phyloP scores from a whole-genome alignment of 805 yeast species.

The Suhomyces pyralidae region DNA sequence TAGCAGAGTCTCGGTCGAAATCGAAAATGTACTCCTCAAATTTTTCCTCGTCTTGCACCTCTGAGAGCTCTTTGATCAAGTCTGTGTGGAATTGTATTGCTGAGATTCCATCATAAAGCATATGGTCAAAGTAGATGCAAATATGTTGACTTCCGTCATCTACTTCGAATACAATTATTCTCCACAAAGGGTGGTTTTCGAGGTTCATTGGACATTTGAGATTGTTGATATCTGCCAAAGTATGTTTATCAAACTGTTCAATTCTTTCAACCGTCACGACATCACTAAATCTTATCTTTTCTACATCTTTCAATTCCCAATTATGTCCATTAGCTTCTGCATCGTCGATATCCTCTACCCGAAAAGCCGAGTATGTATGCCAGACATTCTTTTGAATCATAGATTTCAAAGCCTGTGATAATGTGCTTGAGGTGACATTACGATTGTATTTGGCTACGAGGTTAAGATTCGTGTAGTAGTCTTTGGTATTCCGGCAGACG shows the following conservation, averaged over 20 bases:
- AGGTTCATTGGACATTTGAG: constrained; percentile 3
- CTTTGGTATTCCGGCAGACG: constrained; percentile 8
- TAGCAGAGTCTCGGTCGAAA: not conserved
- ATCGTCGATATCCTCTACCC: not conserved
- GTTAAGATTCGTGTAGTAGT: constrained; percentile 10
- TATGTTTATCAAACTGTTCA: constrained; percentile 1
- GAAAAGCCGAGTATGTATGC: constrained; percentile 9
- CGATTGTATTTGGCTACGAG: constrained; percentile 5
- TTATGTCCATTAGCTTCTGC: constrained; percentile 6
- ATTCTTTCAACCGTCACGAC: constrained; percentile 5
- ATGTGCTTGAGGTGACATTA: not conserved
- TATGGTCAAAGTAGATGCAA: constrained; percentile 9
- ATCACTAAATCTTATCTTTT: constrained; percentile 3
- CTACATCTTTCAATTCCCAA: constrained; percentile 8
- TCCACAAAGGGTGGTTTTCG: constrained; percentile 11
- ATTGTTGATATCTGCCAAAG: constrained; percentile 3
- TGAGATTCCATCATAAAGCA: constrained; percentile 11
- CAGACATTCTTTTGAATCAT: constrained; percentile 7
- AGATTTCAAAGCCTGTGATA: constrained; percentile 8
- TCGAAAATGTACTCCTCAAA: not conserved
- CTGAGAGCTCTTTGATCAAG: constrained; percentile 7
- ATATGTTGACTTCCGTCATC: not conserved
- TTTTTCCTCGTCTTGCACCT: not conserved
- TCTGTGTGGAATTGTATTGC: constrained; percentile 10
- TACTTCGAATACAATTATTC: constrained; percentile 6